Conservation (phyloP, 257 asterid species). For the Leptodermis oblonga region DNA sequence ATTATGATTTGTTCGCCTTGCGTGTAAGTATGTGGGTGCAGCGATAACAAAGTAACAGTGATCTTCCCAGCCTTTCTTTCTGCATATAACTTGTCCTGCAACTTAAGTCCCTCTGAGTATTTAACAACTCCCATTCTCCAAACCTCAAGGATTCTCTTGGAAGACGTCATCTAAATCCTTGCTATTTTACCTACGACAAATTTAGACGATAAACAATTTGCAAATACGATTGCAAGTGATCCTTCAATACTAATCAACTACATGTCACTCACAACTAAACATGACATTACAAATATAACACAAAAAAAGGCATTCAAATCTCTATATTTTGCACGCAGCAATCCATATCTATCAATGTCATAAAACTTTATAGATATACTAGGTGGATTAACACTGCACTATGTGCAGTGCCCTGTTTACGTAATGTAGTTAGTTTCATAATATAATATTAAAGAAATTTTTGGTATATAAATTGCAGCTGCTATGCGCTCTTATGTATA, state of each 20-base stretch:
- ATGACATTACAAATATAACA: background rate
- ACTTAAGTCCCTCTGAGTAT: slow-evolving; percentile 54
- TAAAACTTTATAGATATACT: background rate
- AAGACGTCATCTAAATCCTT: slow-evolving; percentile 11
- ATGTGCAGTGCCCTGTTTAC: too few species aligned
- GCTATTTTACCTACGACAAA: slow-evolving; percentile 14
- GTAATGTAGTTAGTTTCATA: too few species aligned
- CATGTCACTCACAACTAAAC: background rate
- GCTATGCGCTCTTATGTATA: too few species aligned
- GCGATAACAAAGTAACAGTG: slow-evolving; percentile 44
- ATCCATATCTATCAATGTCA: background rate
- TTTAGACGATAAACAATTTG: background rate
- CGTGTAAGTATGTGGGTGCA: slow-evolving; percentile 76
- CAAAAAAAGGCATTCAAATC: background rate
- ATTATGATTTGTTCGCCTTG: slow-evolving; percentile 57
- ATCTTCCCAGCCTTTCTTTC: slow-evolving; percentile 49
- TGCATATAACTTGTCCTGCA: slow-evolving; percentile 50
- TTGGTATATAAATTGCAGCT: too few species aligned
- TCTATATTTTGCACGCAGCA: background rate
- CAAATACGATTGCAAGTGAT: too few species aligned
- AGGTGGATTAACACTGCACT: too few species aligned
- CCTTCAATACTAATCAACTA: too few species aligned
- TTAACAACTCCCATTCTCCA: slow-evolving; percentile 60
- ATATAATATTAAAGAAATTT: too few species aligned
- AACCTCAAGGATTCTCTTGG: slow-evolving; percentile 39